Evolutionary conservation across 1,139 yeast genomes (phyloP).

Genomic region (Candida glucosophila): DNA sequence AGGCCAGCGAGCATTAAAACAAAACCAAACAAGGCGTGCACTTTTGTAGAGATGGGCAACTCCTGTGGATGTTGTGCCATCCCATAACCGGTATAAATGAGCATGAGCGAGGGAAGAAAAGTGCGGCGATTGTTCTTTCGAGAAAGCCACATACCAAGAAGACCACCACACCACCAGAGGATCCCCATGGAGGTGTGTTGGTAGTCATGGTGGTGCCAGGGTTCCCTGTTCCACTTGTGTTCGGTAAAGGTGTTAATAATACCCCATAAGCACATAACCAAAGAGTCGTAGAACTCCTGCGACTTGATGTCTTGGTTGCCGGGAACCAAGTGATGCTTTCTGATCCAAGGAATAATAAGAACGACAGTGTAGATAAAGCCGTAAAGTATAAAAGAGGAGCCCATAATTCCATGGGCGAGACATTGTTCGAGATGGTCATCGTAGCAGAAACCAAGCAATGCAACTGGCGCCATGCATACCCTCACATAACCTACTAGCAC

Average conservation of each 20-base stretch:
- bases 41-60: conserved; percentile 68
- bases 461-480: conserved; percentile 72
- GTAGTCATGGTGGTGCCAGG: conserved; percentile 85
- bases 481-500: conserved; percentile 60
- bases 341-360: conserved; percentile 60
- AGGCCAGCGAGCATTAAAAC: conserved; percentile 74
- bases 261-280: conserved; percentile 82
- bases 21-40: conserved; percentile 79
- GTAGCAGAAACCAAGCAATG: conserved; percentile 75
- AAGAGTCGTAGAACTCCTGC: conserved; percentile 80
- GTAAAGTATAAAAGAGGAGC: conserved; percentile 72
- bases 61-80: conserved; percentile 86
- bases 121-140: conserved; percentile 49
- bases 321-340: conserved; percentile 22
- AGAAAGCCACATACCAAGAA: conserved; percentile 71
- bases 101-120: conserved; percentile 70
- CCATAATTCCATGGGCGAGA: conserved; percentile 96
- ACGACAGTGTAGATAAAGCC: conserved; percentile 64
- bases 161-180: conserved; percentile 92
- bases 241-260: conserved; percentile 90
- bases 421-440: conserved; percentile 79
- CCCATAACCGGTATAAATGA: conserved; percentile 86
- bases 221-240: conserved; percentile 85
- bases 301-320: conserved; percentile 39
- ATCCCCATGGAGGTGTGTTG: conserved; percentile 96